These are phyloP conservation scores for Hippophae gyantsensis DNA, from an alignment of 306 rosid genomes.

Conservation along the genomic window DNA sequence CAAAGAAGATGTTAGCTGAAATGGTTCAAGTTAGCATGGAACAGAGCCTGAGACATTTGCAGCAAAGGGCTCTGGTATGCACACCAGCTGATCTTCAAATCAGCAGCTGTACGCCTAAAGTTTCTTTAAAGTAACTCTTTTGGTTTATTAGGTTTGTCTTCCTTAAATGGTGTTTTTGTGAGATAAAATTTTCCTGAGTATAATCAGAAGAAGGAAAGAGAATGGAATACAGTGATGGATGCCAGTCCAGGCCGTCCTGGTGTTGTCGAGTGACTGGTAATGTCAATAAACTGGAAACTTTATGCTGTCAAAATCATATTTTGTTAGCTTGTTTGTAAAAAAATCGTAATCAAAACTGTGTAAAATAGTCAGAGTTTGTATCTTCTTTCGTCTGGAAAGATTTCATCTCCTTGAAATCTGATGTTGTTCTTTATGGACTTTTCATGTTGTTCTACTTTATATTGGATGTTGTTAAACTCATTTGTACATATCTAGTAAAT, in stretches of 20 bases:
- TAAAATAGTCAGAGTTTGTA: slow-evolving; percentile 20
- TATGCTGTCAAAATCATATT: slow-evolving; percentile 20
- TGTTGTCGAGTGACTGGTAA: slow-evolving; percentile 80
- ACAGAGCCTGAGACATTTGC: slow-evolving; percentile 87
- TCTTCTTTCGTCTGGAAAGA: slow-evolving; percentile 3
- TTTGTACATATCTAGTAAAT: no score
- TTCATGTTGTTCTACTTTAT: no score
- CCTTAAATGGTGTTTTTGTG: slow-evolving; percentile 29
- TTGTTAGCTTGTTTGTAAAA: slow-evolving; percentile 48
- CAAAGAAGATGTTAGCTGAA: slow-evolving; percentile 94
- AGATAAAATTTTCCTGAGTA: slow-evolving; percentile 28
- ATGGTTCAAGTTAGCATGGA: slow-evolving; percentile 99
- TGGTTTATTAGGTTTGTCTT: slow-evolving; percentile 13
- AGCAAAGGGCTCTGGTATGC: slow-evolving; percentile 88
- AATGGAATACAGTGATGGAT: slow-evolving; percentile 23
- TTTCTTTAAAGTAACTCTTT: slow-evolving; percentile 30
- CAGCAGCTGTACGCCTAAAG: slow-evolving; percentile 59
- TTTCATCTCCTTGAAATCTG: background rate
- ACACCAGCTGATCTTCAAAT: slow-evolving; percentile 77
- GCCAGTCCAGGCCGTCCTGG: slow-evolving; percentile 93
- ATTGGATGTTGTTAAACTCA: background rate
- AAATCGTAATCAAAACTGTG: slow-evolving; percentile 22
- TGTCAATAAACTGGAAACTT: slow-evolving; percentile 49
- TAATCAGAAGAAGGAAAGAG: slow-evolving; percentile 4
- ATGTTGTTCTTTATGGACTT: background rate